Conservation (phyloP, 2,329 filamentous ascomycete genomes). For the Venturia oleaginea region DNA sequence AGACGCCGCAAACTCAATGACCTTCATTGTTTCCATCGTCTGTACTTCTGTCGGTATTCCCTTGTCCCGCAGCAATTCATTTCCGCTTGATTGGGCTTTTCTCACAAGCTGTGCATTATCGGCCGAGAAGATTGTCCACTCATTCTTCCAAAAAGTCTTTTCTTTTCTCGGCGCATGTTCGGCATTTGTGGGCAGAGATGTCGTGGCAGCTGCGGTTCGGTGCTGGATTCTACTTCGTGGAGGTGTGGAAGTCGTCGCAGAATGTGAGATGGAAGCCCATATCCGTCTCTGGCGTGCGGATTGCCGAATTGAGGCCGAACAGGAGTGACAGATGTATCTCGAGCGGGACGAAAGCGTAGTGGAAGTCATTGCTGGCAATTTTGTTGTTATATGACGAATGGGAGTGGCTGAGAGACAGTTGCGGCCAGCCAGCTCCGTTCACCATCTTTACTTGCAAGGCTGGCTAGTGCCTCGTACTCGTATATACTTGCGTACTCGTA, state of each 20-base stretch:
- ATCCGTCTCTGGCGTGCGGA: background rate
- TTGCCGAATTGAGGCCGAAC: background rate
- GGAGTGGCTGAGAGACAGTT: background rate
- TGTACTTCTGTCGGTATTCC: constrained; percentile 10
- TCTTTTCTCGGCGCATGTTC: constrained; percentile 7
- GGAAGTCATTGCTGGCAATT: background rate
- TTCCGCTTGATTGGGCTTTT: constrained; percentile 12
- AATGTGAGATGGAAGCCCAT: constrained; percentile 2
- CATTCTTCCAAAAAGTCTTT: constrained; percentile 14
- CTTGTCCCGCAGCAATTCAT: constrained; percentile 8
- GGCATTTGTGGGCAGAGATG: background rate
- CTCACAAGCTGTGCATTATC: constrained; percentile 13
- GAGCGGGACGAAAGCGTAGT: background rate
- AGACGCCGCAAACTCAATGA: constrained; percentile 12
- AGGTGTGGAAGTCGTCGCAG: background rate
- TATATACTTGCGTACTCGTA: too few species aligned
- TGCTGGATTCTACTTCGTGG: background rate
- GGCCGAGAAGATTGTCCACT: constrained; percentile 14
- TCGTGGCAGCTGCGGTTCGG: background rate
- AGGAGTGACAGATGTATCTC: constrained; percentile 5
- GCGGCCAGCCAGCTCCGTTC: background rate
- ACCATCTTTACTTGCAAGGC: too few species aligned
- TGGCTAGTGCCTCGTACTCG: too few species aligned
- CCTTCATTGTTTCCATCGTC: constrained; percentile 11
- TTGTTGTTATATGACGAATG: constrained; percentile 8